These are phyloP conservation scores for Lactarius akahatsu DNA, from an alignment of 768 basidiomycete species.

Conservation along the genomic window DNA sequence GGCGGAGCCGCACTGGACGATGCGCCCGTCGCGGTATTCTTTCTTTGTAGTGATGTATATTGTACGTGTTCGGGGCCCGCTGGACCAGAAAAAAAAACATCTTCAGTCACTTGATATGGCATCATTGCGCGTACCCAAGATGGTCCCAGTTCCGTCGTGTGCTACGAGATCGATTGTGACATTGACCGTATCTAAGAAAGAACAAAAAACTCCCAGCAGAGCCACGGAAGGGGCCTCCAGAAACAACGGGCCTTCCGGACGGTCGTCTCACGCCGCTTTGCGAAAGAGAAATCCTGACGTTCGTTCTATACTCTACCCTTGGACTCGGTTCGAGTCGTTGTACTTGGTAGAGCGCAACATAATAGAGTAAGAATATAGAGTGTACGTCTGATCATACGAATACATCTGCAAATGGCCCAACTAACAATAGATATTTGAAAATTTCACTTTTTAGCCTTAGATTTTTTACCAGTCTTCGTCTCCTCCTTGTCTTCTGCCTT, in stretches of 20 bases:
- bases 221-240: too few relatives aligned
- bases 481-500: slow-evolving; percentile 40
- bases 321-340: neutral
- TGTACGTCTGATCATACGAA: neutral
- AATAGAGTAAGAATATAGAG: neutral
- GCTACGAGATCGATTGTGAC: too few relatives aligned
- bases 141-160: too few relatives aligned
- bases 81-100: neutral
- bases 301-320: too few relatives aligned
- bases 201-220: too few relatives aligned
- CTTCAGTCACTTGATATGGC: neutral
- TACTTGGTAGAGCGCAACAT: neutral
- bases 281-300: too few relatives aligned
- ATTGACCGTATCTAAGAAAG: too few relatives aligned
- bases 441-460: slow-evolving; percentile 42
- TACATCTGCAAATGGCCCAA: slow-evolving; percentile 14
- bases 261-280: too few relatives aligned
- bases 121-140: too few relatives aligned
- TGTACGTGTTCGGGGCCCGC: neutral
- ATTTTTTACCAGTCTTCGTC: slow-evolving; percentile 40
- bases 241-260: too few relatives aligned
- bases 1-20: neutral
- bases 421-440: neutral
- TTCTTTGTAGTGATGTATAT: neutral
- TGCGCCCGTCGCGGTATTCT: neutral